A percentile compares a stretch with the other conserved stretches of the same genome.
Conservation (phyloP, 2,329 filamentous ascomycete genomes). For the Trichoderma sp. region DNA sequence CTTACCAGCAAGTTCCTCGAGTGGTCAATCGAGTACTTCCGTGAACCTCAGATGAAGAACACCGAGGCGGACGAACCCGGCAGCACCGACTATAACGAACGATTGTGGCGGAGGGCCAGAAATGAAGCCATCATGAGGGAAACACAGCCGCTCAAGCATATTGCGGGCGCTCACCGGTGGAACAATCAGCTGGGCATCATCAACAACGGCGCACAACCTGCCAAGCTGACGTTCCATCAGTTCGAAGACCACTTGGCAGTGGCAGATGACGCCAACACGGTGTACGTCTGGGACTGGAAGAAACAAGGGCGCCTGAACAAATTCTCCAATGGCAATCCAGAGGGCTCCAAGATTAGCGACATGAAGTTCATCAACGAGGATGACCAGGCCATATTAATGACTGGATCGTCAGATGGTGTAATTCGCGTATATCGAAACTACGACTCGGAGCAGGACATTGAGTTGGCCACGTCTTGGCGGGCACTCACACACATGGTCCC, state of each 20-base stretch:
- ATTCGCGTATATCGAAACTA: slow-evolving; percentile 93
- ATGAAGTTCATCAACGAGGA: slow-evolving; percentile 98
- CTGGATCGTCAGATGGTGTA: slow-evolving; percentile 90
- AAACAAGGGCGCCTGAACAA: slow-evolving; percentile 69
- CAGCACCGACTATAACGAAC: slow-evolving; percentile 92
- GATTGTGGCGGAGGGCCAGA: slow-evolving; percentile 85
- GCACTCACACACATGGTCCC: slow-evolving; percentile 91
- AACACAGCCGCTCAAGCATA: slow-evolving; percentile 89
- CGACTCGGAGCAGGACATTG: slow-evolving; percentile 69
- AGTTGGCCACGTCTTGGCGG: slow-evolving; percentile 86
- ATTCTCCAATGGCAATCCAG: slow-evolving; percentile 92
- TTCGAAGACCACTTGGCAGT: slow-evolving; percentile 95
- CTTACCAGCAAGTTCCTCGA: slow-evolving; percentile 82
- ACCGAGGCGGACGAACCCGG: slow-evolving; percentile 95
- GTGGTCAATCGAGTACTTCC: slow-evolving; percentile 97
- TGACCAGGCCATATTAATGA: slow-evolving; percentile 91
- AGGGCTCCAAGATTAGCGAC: slow-evolving; percentile 87
- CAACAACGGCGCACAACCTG: slow-evolving; percentile 84
- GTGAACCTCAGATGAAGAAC: slow-evolving; percentile 96
- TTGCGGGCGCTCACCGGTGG: slow-evolving; percentile 83
- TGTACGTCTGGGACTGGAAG: slow-evolving; percentile 93
- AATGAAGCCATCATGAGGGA: slow-evolving; percentile 91
- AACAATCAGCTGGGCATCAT: slow-evolving; percentile 78
- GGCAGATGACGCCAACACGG: slow-evolving; percentile 86
- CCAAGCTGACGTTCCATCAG: slow-evolving; percentile 94